These are phyloP conservation scores for Candida sp. DNA, from an alignment of 1,139 yeast genomes.

Conservation along the genomic window DNA sequence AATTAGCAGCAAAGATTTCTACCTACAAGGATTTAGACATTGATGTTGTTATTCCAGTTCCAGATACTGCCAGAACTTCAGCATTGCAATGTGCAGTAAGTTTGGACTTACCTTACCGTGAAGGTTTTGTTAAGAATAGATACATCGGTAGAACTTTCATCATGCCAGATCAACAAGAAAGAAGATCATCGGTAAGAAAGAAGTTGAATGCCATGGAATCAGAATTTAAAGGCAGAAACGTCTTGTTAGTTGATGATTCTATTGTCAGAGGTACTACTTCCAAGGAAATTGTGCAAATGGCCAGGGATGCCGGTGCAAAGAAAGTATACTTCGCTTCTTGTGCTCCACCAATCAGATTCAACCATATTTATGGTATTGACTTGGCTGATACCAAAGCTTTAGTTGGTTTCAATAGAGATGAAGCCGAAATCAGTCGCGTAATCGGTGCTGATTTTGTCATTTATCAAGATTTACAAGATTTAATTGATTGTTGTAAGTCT, in stretches of 20 bases:
- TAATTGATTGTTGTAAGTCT: constrained; percentile 73
- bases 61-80: constrained; percentile 94
- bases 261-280: constrained; percentile 98
- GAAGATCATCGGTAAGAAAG: constrained; percentile 91
- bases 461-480: constrained; percentile 81
- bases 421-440: constrained; percentile 69
- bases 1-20: constrained; percentile 72
- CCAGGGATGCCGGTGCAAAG: constrained; percentile 95
- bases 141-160: constrained; percentile 97
- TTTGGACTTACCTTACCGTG: constrained; percentile 82
- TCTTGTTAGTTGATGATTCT: constrained; percentile 93
- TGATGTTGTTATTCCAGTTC: constrained; percentile 97
- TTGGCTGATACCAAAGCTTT: constrained; percentile 93
- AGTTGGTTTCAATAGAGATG: constrained; percentile 80
- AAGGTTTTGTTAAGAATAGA: constrained; percentile 95
- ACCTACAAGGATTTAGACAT: constrained; percentile 54
- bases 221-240: constrained; percentile 83
- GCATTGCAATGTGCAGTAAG: constrained; percentile 90
- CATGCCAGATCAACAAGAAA: constrained; percentile 96
- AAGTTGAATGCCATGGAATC: constrained; percentile 95
- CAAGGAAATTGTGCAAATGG: constrained; percentile 95
- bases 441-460: constrained; percentile 92
- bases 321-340: constrained; percentile 94
- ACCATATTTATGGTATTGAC: constrained; percentile 97
- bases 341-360: constrained; percentile 94